Percentiles rank a stretch among this genome's conserved stretches.
Evolutionary conservation across 352 stramenopile species (phyloP).

Genomic region (Phytophthora sojae): DNA sequence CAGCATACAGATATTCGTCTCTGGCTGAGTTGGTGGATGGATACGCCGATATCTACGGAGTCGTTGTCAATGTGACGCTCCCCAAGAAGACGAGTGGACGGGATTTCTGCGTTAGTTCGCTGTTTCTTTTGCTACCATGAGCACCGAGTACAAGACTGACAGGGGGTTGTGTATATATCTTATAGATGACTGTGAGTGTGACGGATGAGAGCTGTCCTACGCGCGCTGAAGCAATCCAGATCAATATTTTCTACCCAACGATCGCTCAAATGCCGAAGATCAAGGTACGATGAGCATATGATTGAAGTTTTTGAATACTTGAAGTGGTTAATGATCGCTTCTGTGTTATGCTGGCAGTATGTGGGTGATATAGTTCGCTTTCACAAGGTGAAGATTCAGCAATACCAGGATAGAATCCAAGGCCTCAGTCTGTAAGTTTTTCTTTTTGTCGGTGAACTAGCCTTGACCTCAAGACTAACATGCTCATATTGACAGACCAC

Average conservation of each 20-base stretch:
- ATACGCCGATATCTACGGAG: constrained; percentile 69
- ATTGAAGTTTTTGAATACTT: background rate
- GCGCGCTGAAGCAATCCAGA: constrained; percentile 59
- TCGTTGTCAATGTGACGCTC: constrained; percentile 78
- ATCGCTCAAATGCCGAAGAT: constrained; percentile 69
- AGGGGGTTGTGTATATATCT: background rate
- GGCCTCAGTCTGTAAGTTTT: constrained; percentile 57
- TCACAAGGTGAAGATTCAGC: constrained; percentile 77
- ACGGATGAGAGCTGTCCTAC: constrained; percentile 68
- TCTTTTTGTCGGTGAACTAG: background rate
- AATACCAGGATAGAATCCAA: constrained; percentile 64
- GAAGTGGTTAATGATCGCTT: background rate
- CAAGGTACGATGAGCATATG: constrained; percentile 39
- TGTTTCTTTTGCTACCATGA: background rate
- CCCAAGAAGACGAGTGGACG: constrained; percentile 64
- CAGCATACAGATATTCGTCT: constrained; percentile 67
- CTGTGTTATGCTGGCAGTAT: constrained; percentile 40
- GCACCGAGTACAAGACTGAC: background rate
- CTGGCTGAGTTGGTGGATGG: constrained; percentile 66
- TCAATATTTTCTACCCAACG: constrained; percentile 74
- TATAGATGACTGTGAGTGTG: constrained; percentile 76
- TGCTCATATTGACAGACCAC: constrained; percentile 24
- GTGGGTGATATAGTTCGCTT: constrained; percentile 84
- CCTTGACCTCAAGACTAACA: background rate
- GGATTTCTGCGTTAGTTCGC: constrained; percentile 71